Evolutionary conservation across 768 basidiomycete species (phyloP).

Genomic region (Pleurotus cornucopiae): DNA sequence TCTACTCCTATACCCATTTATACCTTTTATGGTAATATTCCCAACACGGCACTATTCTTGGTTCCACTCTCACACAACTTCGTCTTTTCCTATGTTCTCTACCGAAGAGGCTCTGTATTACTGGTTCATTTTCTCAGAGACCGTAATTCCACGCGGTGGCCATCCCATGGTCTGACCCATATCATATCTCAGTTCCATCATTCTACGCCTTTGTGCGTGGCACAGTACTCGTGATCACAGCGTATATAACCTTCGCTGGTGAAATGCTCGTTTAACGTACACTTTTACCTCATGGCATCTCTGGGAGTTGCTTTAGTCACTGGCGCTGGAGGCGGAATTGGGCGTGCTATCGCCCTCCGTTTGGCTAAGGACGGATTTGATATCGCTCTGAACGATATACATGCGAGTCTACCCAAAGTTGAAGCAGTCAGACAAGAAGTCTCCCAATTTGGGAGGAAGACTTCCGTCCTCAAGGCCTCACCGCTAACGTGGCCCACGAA

Average conservation of each 20-base stretch:
- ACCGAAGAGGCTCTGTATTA: no score
- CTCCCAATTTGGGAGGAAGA: conserved; percentile 15
- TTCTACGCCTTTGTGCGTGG: no score
- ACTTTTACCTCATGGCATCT: conserved; percentile 5
- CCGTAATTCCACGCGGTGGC: no score
- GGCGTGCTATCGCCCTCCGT: conserved; percentile 23
- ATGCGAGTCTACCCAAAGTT: conserved; percentile 11
- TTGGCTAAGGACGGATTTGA: conserved; percentile 29
- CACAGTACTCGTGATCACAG: neutral
- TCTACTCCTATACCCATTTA: no score
- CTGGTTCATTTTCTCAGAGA: no score
- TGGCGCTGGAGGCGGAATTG: conserved; percentile 28
- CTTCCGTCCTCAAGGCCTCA: conserved; percentile 8
- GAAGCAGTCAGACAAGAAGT: conserved; percentile 22
- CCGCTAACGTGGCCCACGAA: conserved; percentile 25
- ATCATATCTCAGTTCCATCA: no score
- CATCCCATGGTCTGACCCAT: no score
- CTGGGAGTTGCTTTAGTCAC: conserved; percentile 25
- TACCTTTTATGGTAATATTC: no score
- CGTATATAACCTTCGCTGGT: neutral
- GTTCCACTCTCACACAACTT: no score
- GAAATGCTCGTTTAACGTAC: no score
- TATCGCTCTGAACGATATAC: conserved; percentile 25
- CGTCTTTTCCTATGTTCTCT: no score
- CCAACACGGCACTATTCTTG: no score